Evolutionary conservation across 1,284 basidiomycete genomes (phyloP).

Genomic region (Cutaneotrichosporon sp.): DNA sequence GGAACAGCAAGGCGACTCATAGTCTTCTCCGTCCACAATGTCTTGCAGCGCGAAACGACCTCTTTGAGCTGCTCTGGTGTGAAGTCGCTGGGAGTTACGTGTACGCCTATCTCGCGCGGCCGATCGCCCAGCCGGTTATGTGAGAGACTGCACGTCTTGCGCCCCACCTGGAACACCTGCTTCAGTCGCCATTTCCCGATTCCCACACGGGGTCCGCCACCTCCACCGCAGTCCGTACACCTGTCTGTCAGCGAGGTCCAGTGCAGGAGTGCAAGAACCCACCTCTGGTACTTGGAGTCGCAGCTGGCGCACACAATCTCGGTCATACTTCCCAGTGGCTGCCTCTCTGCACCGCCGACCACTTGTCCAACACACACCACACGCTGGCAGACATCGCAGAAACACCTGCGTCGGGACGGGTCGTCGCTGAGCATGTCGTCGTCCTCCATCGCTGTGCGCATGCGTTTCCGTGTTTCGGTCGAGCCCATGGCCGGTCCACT

Average conservation of each 20-base stretch:
- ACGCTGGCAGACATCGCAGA: conserved; percentile 47
- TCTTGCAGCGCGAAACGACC: conserved; percentile 41
- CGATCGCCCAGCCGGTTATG: conserved; percentile 48
- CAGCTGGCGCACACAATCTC: conserved; percentile 41
- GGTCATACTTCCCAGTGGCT: conserved; percentile 28
- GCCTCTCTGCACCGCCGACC: conserved; percentile 29
- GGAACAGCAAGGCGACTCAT: conserved; percentile 45
- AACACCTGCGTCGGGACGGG: conserved; percentile 16
- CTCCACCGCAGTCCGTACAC: conserved; percentile 42
- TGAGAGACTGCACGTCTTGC: conserved; percentile 50
- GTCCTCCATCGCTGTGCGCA: conserved; percentile 38
- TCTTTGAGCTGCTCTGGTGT: conserved; percentile 44
- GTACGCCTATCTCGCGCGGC: conserved; percentile 43
- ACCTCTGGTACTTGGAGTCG: conserved; percentile 44
- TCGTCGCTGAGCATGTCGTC: conserved; percentile 29
- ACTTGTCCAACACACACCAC: conserved; percentile 36
- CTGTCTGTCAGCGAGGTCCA: conserved; percentile 3
- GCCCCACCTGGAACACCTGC: conserved; percentile 49
- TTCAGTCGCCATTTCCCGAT: conserved; percentile 52
- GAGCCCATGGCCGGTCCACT: conserved; percentile 21
- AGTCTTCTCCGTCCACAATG: conserved; percentile 47
- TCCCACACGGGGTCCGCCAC: conserved; percentile 47
- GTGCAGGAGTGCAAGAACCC: conserved; percentile 3
- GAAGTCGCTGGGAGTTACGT: conserved; percentile 44
- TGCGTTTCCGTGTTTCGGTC: conserved; percentile 43